Base-by-base conservation (phyloP, 2,329 filamentous ascomycete species). In the Diaporthe humulicola region DNA sequence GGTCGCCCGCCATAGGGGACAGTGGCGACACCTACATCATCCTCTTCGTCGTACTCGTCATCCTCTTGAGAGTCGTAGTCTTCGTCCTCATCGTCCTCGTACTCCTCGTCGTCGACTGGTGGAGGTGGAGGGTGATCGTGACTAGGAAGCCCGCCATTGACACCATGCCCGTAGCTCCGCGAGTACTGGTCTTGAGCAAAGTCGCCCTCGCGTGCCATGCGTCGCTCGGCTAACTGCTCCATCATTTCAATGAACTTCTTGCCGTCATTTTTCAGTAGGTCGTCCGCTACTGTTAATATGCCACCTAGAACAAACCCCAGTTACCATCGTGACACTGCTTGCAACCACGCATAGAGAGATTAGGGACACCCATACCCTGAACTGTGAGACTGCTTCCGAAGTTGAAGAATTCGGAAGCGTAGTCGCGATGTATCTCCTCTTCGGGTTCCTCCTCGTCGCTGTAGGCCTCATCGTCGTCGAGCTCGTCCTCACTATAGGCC, bases 161-260 rank as follows among this genome's bases (percentile, higher is more conserved):
- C 83, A 76, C 87, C 61, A 48, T 76, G 75, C 42, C 71, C 60
- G 67, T 75, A 76, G 54, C 52, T 61, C 60, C 75, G 71, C 30
- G 73, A 48, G 28, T 76, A 76, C 79, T 90, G 88, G 78, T 91
- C 88, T 76, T 93, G 92, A 69, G 95, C 94, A 40, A 60, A 74
- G 82, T 98, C 95, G 85, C 97, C 96, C 87, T 98, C 96, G 79
- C 97, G 93, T 82, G 96, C 95, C 96, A 99, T 98, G 80, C 97
- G 92, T 80, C 96, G 94, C 86, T 99, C 97, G 50, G 97, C 97
- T 80, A 99, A 90, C 86, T 98, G 96, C 84, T 99, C 97, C 97
- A 99, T 99, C 97, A 99, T 99, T 84, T 99, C 97, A 85, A 99
- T 99, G 87, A 99, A 99, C 82, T 98, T 98, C 85, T 98, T 98